Evolutionary conservation across 164 flowering plant genomes (phyloP).

Genomic region (Echeveria elegans): DNA sequence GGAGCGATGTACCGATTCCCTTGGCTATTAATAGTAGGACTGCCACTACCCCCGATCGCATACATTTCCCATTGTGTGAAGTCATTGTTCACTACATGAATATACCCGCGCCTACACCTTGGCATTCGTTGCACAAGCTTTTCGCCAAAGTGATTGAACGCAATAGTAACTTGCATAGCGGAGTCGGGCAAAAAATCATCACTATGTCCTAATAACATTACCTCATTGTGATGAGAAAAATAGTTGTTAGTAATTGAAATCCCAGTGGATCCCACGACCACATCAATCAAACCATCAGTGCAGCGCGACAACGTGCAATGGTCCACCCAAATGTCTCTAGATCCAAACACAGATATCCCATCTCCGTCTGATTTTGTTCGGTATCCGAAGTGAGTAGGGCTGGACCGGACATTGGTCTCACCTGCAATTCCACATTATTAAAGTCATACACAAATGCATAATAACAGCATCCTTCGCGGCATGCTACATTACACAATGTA

Average conservation of each 20-base stretch:
- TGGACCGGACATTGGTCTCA: conserved; percentile 51
- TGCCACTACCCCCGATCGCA: conserved; percentile 42
- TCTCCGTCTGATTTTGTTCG: conserved; percentile 61
- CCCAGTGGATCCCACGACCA: conserved; percentile 62
- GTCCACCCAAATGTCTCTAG: conserved; percentile 59
- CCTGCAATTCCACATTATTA: conserved; percentile 19
- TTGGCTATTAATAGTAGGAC: conserved; percentile 42
- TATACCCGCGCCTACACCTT: conserved; percentile 34
- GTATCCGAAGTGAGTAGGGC: conserved; percentile 51
- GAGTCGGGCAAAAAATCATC: conserved; percentile 30
- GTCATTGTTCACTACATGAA: conserved; percentile 49
- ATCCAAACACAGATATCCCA: conserved; percentile 59
- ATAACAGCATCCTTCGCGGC: background rate
- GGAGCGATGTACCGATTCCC: conserved; percentile 44
- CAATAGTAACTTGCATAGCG: conserved; percentile 40
- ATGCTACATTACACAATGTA: background rate
- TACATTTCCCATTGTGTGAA: conserved; percentile 45
- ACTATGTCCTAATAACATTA: conserved; percentile 62
- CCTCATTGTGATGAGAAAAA: conserved; percentile 64
- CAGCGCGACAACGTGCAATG: conserved; percentile 54
- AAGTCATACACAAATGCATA: background rate
- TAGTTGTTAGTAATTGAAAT: conserved; percentile 51
- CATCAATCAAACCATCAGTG: conserved; percentile 60
- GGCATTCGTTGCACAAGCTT: conserved; percentile 45
- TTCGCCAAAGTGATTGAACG: conserved; percentile 41